Evolutionary conservation across 495 filamentous ascomycete species (phyloP), one percentile per base, ranked within the genome.

Genomic region (Neurospora tetraspora): DNA sequence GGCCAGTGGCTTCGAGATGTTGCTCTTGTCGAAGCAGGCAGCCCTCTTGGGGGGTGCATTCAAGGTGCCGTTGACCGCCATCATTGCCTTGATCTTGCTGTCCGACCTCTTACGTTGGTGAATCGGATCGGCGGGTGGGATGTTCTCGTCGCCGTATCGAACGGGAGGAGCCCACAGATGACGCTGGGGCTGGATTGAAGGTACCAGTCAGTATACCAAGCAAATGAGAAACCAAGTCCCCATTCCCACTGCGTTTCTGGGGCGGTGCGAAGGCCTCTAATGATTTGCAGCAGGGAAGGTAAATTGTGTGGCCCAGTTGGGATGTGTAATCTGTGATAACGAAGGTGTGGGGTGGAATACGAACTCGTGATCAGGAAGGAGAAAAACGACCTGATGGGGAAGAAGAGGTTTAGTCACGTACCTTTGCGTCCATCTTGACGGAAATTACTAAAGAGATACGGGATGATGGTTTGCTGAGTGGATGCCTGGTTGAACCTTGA

Each of bases 21-120:
- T 94, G 86, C 90, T 95, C 42, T 94, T 85, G 78, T 97, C 94
- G 18, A 87, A 91, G 80, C 96, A 93, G 18, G 88, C 92, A 43
- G 89, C 90, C 73, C 93, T 88, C 82, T 93, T 93, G 34, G 90
- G 84, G 47, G 86, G 88, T 70, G 88, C 88, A 80, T 92, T 95
- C 69, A 91, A 80, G 38, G 86, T 86, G 69, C 85, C 87, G 23
- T 84, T 86, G 68, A 88, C 83, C 18, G 85, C 75, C 74, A 83
- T 71, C 71, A 89, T 81, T 34, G 84, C 82, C 65, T 86, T 88
- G 65, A 94, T 81, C 61, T 90, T 91, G 27, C 92, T 86, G 10
- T 89, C 90, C 1, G 93, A 96, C 81, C 94, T 97, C 83, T 93
- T 91, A 36, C 90, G 91, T 77, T 95, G 91, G 75, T 94, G 92